Evolutionary conservation across 495 filamentous ascomycete species (phyloP).

Genomic region (Hapsidospora chrysogenum): DNA sequence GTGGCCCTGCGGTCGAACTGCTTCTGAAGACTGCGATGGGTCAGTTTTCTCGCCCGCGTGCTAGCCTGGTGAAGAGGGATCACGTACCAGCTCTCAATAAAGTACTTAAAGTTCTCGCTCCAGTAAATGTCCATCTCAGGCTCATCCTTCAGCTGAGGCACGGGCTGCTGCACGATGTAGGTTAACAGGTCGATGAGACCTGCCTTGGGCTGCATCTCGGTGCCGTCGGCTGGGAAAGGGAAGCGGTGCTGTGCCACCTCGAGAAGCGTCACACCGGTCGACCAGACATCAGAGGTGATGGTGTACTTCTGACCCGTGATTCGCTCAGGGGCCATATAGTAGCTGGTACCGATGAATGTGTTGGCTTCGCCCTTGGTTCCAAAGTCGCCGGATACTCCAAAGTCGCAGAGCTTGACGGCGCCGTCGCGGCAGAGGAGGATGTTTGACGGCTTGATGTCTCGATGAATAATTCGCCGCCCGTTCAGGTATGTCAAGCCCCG

Average conservation of each 20-base stretch:
- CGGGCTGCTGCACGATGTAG: conserved; percentile 91
- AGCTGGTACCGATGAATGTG: conserved; percentile 96
- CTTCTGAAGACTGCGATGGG: conserved; percentile 63
- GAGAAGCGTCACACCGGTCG: conserved; percentile 82
- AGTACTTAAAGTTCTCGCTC: conserved; percentile 96
- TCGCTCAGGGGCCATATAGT: conserved; percentile 98
- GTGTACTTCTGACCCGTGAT: conserved; percentile 97
- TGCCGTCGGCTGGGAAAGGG: conserved; percentile 92
- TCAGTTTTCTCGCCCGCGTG: too few relatives aligned
- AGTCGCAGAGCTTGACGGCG: conserved; percentile 94
- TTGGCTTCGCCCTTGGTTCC: conserved; percentile 97
- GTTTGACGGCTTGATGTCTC: conserved; percentile 98
- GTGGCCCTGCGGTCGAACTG: conserved; percentile 72
- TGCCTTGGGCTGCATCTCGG: conserved; percentile 70
- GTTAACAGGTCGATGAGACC: conserved; percentile 89
- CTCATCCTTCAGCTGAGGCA: conserved; percentile 93
- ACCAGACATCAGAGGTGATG: conserved; percentile 97
- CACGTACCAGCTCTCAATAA: conserved; percentile 97
- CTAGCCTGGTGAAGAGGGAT: too few relatives aligned
- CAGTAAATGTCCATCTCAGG: conserved; percentile 65
- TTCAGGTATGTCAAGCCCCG: conserved; percentile 94
- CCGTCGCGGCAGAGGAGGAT: conserved; percentile 86
- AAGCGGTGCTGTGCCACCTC: conserved; percentile 97
- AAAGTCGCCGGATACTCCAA: conserved; percentile 93
- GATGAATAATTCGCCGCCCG: conserved; percentile 89